Percentiles rank a stretch among this genome's conserved stretches.
These are phyloP conservation scores for Emericellopsis cladophorae DNA, from an alignment of 2,329 filamentous ascomycete genomes.

Conservation along the genomic window DNA sequence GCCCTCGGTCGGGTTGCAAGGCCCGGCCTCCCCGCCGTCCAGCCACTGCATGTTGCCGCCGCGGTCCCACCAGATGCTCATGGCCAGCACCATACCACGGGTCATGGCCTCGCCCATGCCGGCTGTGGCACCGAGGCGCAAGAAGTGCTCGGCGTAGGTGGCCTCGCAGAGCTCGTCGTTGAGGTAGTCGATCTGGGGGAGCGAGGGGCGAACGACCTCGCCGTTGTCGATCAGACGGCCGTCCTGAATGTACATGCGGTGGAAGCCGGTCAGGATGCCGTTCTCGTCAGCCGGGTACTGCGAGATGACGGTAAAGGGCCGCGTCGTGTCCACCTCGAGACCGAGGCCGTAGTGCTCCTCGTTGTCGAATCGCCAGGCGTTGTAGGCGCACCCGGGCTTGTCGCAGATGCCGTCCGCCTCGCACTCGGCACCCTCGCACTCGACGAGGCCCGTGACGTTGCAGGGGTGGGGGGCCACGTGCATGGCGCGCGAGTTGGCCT, in stretches of 20 bases:
- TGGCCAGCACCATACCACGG: conserved; percentile 36
- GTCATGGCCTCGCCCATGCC: conserved; percentile 30
- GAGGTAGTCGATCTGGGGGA: conserved; percentile 20
- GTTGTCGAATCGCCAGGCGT: conserved; percentile 21
- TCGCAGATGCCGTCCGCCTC: conserved; percentile 25
- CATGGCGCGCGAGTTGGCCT: conserved; percentile 33
- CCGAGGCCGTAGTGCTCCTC: conserved; percentile 19
- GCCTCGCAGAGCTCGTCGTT: conserved; percentile 22
- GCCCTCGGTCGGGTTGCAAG: conserved; percentile 40
- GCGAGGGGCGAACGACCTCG: conserved; percentile 12
- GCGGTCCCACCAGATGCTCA: conserved; percentile 43
- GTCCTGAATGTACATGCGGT: conserved; percentile 34
- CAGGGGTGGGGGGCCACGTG: conserved; percentile 36
- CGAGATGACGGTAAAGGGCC: conserved; percentile 32
- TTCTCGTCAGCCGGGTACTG: conserved; percentile 28
- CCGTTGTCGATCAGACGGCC: conserved; percentile 33
- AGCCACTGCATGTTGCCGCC: conserved; percentile 40
- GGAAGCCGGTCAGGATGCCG: conserved; percentile 28
- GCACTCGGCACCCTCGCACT: conserved; percentile 29
- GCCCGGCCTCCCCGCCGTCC: conserved; percentile 30
- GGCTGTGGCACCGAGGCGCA: conserved; percentile 25
- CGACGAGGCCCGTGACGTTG: conserved; percentile 26
- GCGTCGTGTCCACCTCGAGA: conserved; percentile 20
- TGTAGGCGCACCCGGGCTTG: conserved; percentile 29
- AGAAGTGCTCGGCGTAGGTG: conserved; percentile 14